Conservation (phyloP, 495 filamentous ascomycete species). For the Neurospora tetraspora region DNA sequence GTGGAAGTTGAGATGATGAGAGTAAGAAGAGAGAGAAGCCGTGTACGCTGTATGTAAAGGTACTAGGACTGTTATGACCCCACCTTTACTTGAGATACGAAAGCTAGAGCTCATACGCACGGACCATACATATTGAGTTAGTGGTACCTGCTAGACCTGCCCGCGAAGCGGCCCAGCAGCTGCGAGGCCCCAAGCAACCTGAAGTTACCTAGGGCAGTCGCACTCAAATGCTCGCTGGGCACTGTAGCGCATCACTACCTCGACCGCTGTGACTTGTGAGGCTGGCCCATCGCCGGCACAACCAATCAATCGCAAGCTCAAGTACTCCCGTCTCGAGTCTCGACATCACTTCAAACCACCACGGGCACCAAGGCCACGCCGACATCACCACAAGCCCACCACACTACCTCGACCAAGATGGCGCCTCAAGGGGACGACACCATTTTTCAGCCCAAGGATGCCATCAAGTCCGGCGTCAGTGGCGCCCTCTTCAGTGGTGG, state of each 20-base stretch:
- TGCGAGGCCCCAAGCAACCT: background rate
- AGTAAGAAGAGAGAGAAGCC: background rate
- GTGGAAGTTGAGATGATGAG: background rate
- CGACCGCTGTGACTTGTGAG: background rate
- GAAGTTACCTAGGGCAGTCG: no score
- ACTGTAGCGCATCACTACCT: background rate
- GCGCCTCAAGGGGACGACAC: constrained; percentile 26
- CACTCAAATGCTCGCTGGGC: no score
- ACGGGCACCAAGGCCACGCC: background rate
- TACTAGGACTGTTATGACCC: background rate
- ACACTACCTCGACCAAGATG: constrained; percentile 28
- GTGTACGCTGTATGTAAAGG: background rate
- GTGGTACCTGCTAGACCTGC: background rate
- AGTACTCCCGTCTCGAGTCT: background rate
- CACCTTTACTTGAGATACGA: background rate
- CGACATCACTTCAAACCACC: constrained; percentile 1
- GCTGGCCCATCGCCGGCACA: background rate
- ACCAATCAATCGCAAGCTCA: background rate
- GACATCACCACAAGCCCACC: constrained; percentile 5
- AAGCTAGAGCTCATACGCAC: background rate
- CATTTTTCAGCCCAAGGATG: constrained; percentile 69
- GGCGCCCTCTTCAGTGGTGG: constrained; percentile 53
- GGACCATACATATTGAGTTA: background rate
- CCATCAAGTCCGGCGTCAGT: constrained; percentile 54
- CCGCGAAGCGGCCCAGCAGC: background rate